phyloP scores from a whole-genome alignment of 2,329 filamentous ascomycete species.

The Epichloe gansuensis region DNA sequence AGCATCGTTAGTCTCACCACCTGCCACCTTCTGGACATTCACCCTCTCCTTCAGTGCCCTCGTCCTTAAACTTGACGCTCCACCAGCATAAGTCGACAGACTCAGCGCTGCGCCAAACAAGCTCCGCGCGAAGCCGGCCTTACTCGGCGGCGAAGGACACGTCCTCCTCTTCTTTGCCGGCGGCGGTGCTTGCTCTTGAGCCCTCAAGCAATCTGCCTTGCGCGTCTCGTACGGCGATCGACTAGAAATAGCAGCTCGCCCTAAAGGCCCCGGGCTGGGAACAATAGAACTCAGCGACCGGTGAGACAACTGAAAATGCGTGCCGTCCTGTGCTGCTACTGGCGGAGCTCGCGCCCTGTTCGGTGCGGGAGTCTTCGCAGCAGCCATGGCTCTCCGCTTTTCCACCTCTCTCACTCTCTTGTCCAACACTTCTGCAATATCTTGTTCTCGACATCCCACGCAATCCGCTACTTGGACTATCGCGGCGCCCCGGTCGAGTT shows the following conservation, averaged over 20 bases:
- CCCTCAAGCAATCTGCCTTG: conserved; percentile 8
- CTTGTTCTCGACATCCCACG: conserved; percentile 60
- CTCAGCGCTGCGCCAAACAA: conserved; percentile 23
- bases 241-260: conserved; percentile 19
- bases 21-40: conserved; percentile 5
- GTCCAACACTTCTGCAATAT: conserved; percentile 62
- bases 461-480: conserved; percentile 72
- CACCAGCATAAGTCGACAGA: conserved; percentile 14
- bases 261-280: conserved; percentile 17
- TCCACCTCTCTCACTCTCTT: conserved; percentile 49
- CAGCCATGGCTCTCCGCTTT: conserved; percentile 31
- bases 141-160: conserved; percentile 20
- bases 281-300: conserved; percentile 29
- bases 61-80: conserved; percentile 7
- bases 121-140: conserved; percentile 20
- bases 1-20: conserved; percentile 3
- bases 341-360: conserved; percentile 3
- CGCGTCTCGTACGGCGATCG: conserved; percentile 23
- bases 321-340: conserved; percentile 11
- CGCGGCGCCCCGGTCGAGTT: conserved; percentile 60
- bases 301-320: conserved; percentile 27
- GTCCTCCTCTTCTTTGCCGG: conserved; percentile 17
- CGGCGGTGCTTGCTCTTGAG: conserved; percentile 9
- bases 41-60: conserved; percentile 12
- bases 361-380: conserved; percentile 20